Conservation (phyloP, 2,329 filamentous ascomycete species). For the Penicillium sp. region DNA sequence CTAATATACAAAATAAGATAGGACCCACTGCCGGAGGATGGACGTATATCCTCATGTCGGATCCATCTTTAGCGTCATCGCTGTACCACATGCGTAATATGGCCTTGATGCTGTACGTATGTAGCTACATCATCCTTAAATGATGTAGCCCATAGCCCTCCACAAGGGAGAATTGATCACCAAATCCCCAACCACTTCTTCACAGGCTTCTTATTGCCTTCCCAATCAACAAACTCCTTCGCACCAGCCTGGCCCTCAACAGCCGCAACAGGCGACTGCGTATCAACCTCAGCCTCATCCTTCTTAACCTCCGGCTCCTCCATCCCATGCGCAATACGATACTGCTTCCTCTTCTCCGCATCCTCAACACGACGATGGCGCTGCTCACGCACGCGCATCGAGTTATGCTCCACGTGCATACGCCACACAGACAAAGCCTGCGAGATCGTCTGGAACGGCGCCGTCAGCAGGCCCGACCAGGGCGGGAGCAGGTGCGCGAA, state of each 20-base stretch:
- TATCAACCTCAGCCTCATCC: conserved; percentile 35
- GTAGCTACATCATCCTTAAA: neutral
- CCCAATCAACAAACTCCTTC: conserved; percentile 35
- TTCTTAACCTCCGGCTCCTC: conserved; percentile 51
- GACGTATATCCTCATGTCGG: neutral
- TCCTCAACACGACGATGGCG: conserved; percentile 76
- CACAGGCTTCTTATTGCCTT: conserved; percentile 52
- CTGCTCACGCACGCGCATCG: conserved; percentile 66
- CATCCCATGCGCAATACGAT: conserved; percentile 80
- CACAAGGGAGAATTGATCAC: conserved; percentile 38
- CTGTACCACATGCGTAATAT: neutral
- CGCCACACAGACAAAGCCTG: conserved; percentile 70
- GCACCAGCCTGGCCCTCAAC: conserved; percentile 34
- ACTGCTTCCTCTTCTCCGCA: conserved; percentile 80
- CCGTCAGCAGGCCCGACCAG: conserved; percentile 64
- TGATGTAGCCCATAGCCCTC: neutral
- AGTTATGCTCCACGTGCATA: conserved; percentile 72
- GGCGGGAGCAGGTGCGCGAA: conserved; percentile 76
- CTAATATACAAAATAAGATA: conserved; percentile 16
- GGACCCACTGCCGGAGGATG: neutral
- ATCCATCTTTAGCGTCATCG: neutral
- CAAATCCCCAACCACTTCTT: conserved; percentile 89
- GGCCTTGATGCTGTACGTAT: neutral
- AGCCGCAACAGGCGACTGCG: conserved; percentile 41
- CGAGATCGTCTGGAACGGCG: conserved; percentile 66